phyloP scores from a whole-genome alignment of 495 filamentous ascomycete genomes.

The Staphylotrichum tortipilum region DNA sequence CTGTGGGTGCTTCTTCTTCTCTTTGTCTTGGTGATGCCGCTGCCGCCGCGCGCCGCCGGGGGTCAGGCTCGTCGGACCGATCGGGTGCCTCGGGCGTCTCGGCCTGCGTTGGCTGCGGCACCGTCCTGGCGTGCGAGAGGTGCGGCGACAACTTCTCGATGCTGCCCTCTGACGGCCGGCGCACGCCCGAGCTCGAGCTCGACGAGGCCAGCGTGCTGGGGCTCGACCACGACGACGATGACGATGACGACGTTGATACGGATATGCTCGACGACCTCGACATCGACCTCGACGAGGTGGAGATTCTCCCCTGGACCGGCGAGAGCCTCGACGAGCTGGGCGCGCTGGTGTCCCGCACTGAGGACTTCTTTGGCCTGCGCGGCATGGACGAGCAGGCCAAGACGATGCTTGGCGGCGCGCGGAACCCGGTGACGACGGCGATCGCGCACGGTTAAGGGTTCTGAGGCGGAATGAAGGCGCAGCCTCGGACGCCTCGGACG shows the following conservation, averaged over 20 bases:
- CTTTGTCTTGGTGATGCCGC: slow-evolving; percentile 18
- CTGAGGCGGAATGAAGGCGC: background rate
- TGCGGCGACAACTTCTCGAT: slow-evolving; percentile 10
- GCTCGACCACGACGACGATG: background rate
- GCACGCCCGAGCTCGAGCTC: background rate
- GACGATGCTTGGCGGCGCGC: background rate
- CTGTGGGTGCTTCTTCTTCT: slow-evolving; percentile 62
- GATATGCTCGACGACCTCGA: background rate
- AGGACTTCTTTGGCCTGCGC: slow-evolving; percentile 12
- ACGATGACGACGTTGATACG: background rate
- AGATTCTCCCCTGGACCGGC: slow-evolving; percentile 4
- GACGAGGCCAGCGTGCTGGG: background rate
- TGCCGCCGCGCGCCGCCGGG: background rate
- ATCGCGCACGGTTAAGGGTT: background rate
- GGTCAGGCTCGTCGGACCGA: background rate
- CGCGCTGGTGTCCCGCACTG: slow-evolving; percentile 1
- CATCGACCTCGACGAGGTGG: slow-evolving; percentile 8
- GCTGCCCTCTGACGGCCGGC: background rate
- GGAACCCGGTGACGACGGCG: background rate
- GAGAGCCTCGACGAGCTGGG: slow-evolving; percentile 7
- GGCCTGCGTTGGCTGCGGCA: slow-evolving; percentile 16
- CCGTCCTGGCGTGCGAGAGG: slow-evolving; percentile 11
- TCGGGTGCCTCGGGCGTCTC: background rate
- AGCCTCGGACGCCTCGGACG: background rate
- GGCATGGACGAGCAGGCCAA: slow-evolving; percentile 3